Evolutionary conservation across 2,329 filamentous ascomycete species (phyloP), one percentile per base, ranked within the genome.

Genomic region (Kalmusia sp.): DNA sequence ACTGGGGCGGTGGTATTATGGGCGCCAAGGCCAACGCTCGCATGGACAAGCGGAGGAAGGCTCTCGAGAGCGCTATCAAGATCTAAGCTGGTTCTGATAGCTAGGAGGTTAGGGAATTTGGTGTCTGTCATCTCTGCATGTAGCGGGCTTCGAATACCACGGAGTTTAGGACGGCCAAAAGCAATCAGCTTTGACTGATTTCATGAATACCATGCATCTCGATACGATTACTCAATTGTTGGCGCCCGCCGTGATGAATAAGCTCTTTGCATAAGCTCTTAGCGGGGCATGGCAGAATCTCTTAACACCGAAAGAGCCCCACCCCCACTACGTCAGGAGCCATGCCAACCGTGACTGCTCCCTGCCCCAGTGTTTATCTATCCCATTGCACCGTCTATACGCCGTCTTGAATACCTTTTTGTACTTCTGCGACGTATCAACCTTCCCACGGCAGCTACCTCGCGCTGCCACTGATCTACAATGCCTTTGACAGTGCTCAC

Each of bases 1-100:
- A 93, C 83, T 99, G 96, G 95, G 95, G 96, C 84, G 95, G 95
- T 87, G 96, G 96, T 81, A 97, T 99, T 84, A 97, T 99, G 93
- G 88, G 95, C 75, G 85, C 88, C 78, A 99, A 99, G 91, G 93
- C 95, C 76, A 87, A 87, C 67, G 87, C 85, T 63, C 81, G 83
- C 71, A 82, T 83, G 75, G 84, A 86, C 80, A 97, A 96, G 90
- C 92, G 91, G 85, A 86, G 89, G 82, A 97, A 97, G 90, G 92
- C 93, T 76, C 76, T 95, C 63, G 95, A 98, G 82, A 82, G 81
- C 76, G 93, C 95, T 78, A 92, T 97, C 87, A 98, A 98, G 90
- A 96, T 99, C 84, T 99, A 96, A 85, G 74, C 49, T 49, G 62
- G 49, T 66, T 22, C 58, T 65, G 62, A 60, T 68, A 41, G 51